Percentiles rank a stretch among this genome's conserved stretches.
Evolutionary conservation across 345 rosid species (phyloP).

Genomic region (Eucalyptus virginea): DNA sequence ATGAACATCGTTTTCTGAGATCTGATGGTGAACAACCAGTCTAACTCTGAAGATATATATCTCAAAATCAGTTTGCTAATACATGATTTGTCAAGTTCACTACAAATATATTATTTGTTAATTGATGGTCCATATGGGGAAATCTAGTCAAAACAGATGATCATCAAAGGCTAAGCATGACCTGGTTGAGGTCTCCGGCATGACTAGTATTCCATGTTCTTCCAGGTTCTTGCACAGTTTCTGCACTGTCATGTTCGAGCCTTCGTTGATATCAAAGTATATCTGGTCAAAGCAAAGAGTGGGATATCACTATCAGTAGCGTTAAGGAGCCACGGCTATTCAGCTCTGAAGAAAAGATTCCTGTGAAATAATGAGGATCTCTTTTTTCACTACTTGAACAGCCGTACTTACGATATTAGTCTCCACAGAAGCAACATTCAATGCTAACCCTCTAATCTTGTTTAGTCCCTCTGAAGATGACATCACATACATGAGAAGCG

Average conservation of each 20-base stretch:
- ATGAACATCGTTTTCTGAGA: slow-evolving; percentile 65
- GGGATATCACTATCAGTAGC: neutral
- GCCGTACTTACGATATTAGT: slow-evolving; percentile 72
- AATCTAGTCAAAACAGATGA: neutral
- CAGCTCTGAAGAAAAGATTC: neutral
- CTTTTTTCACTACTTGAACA: neutral
- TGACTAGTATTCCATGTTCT: slow-evolving; percentile 52
- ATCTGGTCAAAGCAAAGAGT: slow-evolving; percentile 21
- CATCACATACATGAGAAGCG: neutral
- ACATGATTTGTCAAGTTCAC: neutral
- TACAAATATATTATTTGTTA: neutral
- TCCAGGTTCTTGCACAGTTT: slow-evolving; percentile 53
- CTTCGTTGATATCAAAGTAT: slow-evolving; percentile 40
- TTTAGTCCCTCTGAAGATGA: slow-evolving; percentile 50
- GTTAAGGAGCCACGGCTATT: neutral
- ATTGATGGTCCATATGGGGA: neutral
- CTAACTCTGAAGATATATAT: slow-evolving; percentile 37
- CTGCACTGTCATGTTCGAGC: slow-evolving; percentile 33
- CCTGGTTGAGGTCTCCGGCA: slow-evolving; percentile 53
- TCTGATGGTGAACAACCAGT: slow-evolving; percentile 79
- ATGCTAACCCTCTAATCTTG: slow-evolving; percentile 59
- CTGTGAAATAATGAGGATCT: neutral
- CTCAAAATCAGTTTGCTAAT: neutral
- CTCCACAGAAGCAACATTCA: slow-evolving; percentile 59
- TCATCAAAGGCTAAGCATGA: slow-evolving; percentile 1